Conservation (phyloP, 768 basidiomycete genomes). For the Leucocoprinus birnbaumii region DNA sequence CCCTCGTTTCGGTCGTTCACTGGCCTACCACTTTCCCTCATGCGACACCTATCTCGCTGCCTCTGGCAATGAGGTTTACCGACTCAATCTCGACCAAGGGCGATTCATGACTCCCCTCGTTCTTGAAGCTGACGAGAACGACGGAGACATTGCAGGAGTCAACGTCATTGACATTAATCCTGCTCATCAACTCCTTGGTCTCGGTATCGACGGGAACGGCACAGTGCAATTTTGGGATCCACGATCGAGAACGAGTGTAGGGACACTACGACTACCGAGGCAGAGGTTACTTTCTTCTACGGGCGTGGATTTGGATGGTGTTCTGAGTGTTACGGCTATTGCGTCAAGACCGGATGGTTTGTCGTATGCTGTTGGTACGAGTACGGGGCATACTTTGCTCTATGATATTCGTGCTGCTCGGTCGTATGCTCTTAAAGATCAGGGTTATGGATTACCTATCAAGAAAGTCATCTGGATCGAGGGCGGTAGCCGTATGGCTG, state of each 20-base stretch:
- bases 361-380: slow-evolving; percentile 92
- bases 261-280: slow-evolving; percentile 59
- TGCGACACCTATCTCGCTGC: slow-evolving; percentile 88
- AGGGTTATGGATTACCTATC: slow-evolving; percentile 92
- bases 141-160: slow-evolving; percentile 71
- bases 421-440: slow-evolving; percentile 90
- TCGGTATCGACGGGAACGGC: slow-evolving; percentile 85
- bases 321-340: slow-evolving; percentile 77
- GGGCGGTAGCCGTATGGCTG: slow-evolving; percentile 79
- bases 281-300: slow-evolving; percentile 45
- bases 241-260: slow-evolving; percentile 74
- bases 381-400: slow-evolving; percentile 89
- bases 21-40: slow-evolving; percentile 92
- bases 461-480: slow-evolving; percentile 88
- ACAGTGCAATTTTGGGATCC: slow-evolving; percentile 97
- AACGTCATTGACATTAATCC: slow-evolving; percentile 93
- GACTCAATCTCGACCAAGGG: slow-evolving; percentile 94
- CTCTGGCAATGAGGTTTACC: slow-evolving; percentile 84
- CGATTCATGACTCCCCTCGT: slow-evolving; percentile 83
- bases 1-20: slow-evolving; percentile 88
- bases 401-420: slow-evolving; percentile 89
- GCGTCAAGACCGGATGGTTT: slow-evolving; percentile 85
- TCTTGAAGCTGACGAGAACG: slow-evolving; percentile 45
- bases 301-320: slow-evolving; percentile 22
- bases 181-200: slow-evolving; percentile 85